Evolutionary conservation across 1,284 basidiomycete genomes (phyloP).

Genomic region (Spongispora temasekensis): DNA sequence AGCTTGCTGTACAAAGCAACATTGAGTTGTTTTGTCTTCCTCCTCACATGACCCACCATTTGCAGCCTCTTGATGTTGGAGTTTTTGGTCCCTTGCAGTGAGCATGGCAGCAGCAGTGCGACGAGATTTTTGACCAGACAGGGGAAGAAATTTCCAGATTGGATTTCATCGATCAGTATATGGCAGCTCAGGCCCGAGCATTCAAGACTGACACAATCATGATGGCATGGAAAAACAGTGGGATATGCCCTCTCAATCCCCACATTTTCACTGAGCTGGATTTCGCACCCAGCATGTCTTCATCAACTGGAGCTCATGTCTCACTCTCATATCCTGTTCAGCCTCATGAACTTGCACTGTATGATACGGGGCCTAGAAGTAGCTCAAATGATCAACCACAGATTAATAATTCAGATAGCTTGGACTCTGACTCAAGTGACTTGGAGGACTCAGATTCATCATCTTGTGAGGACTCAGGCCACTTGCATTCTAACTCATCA

Average conservation of each 20-base stretch:
- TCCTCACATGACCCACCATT: background rate
- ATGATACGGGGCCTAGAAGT: too few species aligned
- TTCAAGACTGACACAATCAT: background rate
- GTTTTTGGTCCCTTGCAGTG: background rate
- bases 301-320: background rate
- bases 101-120: background rate
- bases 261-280: background rate
- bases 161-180: background rate
- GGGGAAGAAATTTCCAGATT: background rate
- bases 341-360: background rate
- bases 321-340: background rate
- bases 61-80: slow-evolving; percentile 1
- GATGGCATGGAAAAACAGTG: background rate
- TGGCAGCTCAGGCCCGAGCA: background rate
- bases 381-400: background rate
- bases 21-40: slow-evolving; percentile 3
- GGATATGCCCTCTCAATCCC: background rate
- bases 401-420: background rate
- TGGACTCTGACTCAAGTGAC: too few species aligned
- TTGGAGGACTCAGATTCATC: too few species aligned
- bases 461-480: too few species aligned
- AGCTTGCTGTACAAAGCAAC: background rate
- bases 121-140: background rate
- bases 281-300: background rate
- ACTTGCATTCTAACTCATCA: too few species aligned